phyloP scores from a whole-genome alignment of 352 stramenopile species.

The Globisporangium splendens region DNA sequence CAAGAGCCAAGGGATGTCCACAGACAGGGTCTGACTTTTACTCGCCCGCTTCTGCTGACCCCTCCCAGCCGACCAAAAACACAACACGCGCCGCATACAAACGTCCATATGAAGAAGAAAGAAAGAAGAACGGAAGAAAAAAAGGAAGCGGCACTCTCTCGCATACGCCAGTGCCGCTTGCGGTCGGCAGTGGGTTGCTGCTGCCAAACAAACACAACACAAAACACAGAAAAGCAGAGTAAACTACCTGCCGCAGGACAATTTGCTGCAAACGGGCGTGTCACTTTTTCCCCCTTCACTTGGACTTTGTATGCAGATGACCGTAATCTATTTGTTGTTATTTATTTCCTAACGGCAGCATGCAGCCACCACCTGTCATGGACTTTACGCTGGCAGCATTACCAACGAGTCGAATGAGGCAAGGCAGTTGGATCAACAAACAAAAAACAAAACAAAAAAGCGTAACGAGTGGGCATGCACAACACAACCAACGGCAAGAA shows the following conservation, averaged over 20 bases:
- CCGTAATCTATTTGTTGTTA: neutral
- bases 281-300: neutral
- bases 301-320: neutral
- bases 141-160: slow-evolving; percentile 1
- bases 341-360: neutral
- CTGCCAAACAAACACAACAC: neutral
- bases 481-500: neutral
- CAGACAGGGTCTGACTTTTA: neutral
- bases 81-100: neutral
- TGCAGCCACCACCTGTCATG: neutral
- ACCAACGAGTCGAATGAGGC: neutral
- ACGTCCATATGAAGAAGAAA: neutral
- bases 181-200: neutral
- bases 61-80: neutral
- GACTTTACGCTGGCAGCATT: neutral
- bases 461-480: neutral
- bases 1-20: no score
- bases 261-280: neutral
- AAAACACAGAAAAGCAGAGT: neutral
- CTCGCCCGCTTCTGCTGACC: neutral
- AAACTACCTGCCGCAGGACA: neutral
- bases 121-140: neutral
- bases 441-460: neutral
- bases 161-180: neutral
- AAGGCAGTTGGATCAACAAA: slow-evolving; percentile 2